These are phyloP conservation scores for Trichoderma sp. DNA, from an alignment of 2,329 filamentous ascomycete genomes.

Conservation along the genomic window DNA sequence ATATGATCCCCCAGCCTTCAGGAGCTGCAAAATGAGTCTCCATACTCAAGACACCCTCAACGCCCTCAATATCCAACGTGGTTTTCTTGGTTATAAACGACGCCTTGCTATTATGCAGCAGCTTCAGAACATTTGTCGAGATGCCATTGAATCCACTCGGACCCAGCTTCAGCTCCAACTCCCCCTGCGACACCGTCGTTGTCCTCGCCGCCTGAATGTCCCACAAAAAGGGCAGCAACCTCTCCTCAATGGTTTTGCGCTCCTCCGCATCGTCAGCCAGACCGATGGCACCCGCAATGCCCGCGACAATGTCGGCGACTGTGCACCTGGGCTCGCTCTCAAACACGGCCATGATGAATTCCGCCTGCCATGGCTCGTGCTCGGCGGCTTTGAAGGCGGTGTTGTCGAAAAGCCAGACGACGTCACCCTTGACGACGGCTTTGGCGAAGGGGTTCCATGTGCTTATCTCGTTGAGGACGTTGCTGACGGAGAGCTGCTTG, in stretches of 20 bases:
- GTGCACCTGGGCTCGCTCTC: slow-evolving; percentile 65
- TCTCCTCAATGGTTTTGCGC: slow-evolving; percentile 58
- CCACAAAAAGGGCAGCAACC: slow-evolving; percentile 76
- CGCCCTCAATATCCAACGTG: slow-evolving; percentile 49
- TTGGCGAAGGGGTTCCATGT: slow-evolving; percentile 56
- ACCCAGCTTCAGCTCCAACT: slow-evolving; percentile 53
- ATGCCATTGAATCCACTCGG: slow-evolving; percentile 72
- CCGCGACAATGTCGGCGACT: slow-evolving; percentile 65
- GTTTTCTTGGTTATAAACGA: slow-evolving; percentile 41
- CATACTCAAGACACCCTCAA: slow-evolving; percentile 57
- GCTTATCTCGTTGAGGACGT: slow-evolving; percentile 50
- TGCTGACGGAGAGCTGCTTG: slow-evolving; percentile 25
- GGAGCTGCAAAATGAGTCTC: slow-evolving; percentile 71
- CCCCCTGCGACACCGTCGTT: slow-evolving; percentile 60
- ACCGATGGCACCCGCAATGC: slow-evolving; percentile 66
- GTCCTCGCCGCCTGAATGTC: slow-evolving; percentile 67
- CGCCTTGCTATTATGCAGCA: slow-evolving; percentile 45
- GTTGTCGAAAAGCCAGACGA: slow-evolving; percentile 88
- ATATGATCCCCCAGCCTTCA: slow-evolving; percentile 81
- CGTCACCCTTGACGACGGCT: slow-evolving; percentile 61
- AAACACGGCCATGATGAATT: slow-evolving; percentile 82
- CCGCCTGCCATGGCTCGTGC: slow-evolving; percentile 65
- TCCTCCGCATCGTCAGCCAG: slow-evolving; percentile 59
- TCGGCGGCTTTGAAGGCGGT: slow-evolving; percentile 64
- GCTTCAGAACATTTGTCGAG: slow-evolving; percentile 57